A percentile compares a stretch with the other conserved stretches of the same genome.
Conservation (phyloP, 2,329 filamentous ascomycete genomes). For the Fusarium tanahbumbuense region DNA sequence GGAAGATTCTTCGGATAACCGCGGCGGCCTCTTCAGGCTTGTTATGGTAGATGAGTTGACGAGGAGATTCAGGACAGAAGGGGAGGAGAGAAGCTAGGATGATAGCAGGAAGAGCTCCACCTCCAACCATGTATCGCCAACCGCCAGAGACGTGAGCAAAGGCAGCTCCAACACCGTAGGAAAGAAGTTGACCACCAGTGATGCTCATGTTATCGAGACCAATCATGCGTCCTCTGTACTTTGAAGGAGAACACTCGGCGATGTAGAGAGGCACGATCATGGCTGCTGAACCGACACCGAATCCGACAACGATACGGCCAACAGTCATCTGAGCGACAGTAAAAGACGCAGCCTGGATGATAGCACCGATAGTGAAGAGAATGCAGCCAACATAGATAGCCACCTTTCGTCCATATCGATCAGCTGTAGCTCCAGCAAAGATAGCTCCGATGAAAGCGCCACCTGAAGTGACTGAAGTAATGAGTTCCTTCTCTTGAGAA, state of each 20-base stretch:
- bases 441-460: slow-evolving; percentile 47
- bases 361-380: slow-evolving; percentile 43
- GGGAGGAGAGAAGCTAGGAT: slow-evolving; percentile 55
- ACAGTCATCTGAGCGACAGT: slow-evolving; percentile 46
- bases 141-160: slow-evolving; percentile 56
- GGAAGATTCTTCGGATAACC: slow-evolving; percentile 56
- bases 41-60: slow-evolving; percentile 58
- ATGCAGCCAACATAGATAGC: slow-evolving; percentile 46
- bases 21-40: slow-evolving; percentile 54
- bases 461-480: slow-evolving; percentile 63
- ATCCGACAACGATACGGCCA: slow-evolving; percentile 58
- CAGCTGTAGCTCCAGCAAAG: slow-evolving; percentile 44
- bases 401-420: slow-evolving; percentile 44
- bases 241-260: slow-evolving; percentile 61
- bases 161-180: slow-evolving; percentile 55
- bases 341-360: slow-evolving; percentile 46
- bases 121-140: slow-evolving; percentile 63
- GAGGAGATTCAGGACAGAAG: slow-evolving; percentile 61
- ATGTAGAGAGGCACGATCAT: slow-evolving; percentile 63
- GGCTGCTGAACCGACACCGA: slow-evolving; percentile 61
- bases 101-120: slow-evolving; percentile 60
- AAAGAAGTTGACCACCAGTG: slow-evolving; percentile 56
- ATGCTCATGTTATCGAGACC: slow-evolving; percentile 61
- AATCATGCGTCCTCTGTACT: slow-evolving; percentile 61
- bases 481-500: slow-evolving; percentile 61